Evolutionary conservation across 2,329 filamentous ascomycete genomes (phyloP).

Genomic region (Paraphaeosphaeria sporulosa): DNA sequence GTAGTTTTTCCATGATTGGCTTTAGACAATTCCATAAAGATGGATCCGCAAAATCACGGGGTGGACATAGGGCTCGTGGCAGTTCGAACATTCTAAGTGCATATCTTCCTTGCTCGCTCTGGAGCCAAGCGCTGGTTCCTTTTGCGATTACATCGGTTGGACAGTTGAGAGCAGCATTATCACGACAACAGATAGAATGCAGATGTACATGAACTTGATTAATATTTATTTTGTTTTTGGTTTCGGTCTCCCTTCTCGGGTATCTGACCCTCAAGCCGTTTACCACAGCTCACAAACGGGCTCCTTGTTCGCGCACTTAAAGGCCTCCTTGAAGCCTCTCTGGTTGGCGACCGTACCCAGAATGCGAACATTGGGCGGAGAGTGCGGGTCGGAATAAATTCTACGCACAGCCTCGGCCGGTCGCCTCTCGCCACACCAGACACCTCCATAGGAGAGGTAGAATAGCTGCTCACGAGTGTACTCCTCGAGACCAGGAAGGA

Average conservation of each 20-base stretch:
- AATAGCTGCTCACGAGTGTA: conserved; percentile 73
- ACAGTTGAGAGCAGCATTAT: too few relatives aligned
- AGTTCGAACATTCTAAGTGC: too few relatives aligned
- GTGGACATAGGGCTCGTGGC: too few relatives aligned
- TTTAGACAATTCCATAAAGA: too few relatives aligned
- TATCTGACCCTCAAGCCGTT: background rate
- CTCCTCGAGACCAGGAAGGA: conserved; percentile 65
- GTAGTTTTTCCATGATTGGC: too few relatives aligned
- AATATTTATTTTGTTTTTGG: background rate
- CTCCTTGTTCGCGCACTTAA: conserved; percentile 67
- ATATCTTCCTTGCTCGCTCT: too few relatives aligned
- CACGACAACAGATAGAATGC: too few relatives aligned
- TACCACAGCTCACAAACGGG: conserved; percentile 74
- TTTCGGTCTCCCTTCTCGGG: too few relatives aligned
- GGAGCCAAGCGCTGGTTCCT: too few relatives aligned
- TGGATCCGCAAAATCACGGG: too few relatives aligned
- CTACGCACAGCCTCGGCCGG: conserved; percentile 63
- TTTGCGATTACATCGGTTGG: too few relatives aligned
- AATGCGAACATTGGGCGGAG: conserved; percentile 64
- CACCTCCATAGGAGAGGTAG: conserved; percentile 68
- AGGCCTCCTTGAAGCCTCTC: conserved; percentile 69
- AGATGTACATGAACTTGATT: background rate
- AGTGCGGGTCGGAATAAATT: conserved; percentile 69
- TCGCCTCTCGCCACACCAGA: conserved; percentile 65
- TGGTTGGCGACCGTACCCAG: conserved; percentile 70